Base-by-base conservation (phyloP, 129 eudicot genomes). In the Artemisia argyi region DNA sequence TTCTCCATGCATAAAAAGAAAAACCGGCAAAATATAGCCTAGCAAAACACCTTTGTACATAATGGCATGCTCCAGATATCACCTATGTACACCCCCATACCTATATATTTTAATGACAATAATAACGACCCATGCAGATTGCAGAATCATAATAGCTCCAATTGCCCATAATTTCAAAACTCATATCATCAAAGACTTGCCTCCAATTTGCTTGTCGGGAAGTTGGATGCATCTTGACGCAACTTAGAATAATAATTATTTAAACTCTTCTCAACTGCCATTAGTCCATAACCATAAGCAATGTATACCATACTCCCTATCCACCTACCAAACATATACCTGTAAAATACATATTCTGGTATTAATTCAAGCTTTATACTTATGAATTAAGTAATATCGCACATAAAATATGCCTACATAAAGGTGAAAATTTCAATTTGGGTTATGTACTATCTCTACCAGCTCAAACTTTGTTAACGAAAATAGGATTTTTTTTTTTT, bases 31-130 rank as follows among this genome's bases (percentile, higher is more conserved):
- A 73, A 61, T 14, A 30, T 58, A 76, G 46, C 82, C 82, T 64
- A 71, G 73, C 82, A 78, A 63, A 78, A 71, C 54, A 78, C 73
- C 77, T 71, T 50, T 78, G 73, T 78, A 78, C 82, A 51, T 68
- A 24, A 66, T 58, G 61, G 3, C 71, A 74, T 57, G 47, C 73
- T 68, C 74, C 80, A 68, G 64, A 66, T 47, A 51, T 69, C 47
- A 61, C 70, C 65, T 78, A 78, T 78, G 65, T 74, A 78, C 66
- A 78, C 65, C 65, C 82, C 65, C 82, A 78, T 78, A 78, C 51
- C 63, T 64, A 54, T 26, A 53, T 52, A 69, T 73, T 65, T 55
- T 15, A 20, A 77, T 63, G 65, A 44, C 47, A 71, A 71, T 63
- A 77, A 70, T 44, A 44, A 42, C 48, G 53, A 55, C 74, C 42